Evolutionary conservation across 129 eudicot species (phyloP), one percentile per base, ranked within the genome.

Genomic region (Silybum marianum): DNA sequence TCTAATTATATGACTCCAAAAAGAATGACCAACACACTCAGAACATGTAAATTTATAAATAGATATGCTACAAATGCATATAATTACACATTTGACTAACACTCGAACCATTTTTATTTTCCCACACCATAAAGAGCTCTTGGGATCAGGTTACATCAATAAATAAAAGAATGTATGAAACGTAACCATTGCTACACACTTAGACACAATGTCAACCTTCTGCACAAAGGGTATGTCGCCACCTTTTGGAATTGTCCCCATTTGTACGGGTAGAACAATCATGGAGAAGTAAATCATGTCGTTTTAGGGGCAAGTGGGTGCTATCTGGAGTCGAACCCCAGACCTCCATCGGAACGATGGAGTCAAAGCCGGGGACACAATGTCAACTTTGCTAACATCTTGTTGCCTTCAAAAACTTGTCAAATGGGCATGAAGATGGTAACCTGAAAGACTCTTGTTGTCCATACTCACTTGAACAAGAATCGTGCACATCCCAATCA

Each of bases 401-500:
- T 24, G 97, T 80, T 40, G 92, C 88, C 80, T 87, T 88, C 76
- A 92, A 82, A 85, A 92, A 90, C 77, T 90, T 92, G 85, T 92
- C 94, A 46, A 90, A 92, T 12, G 97, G 94, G 85, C 93, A 88
- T 79, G 92, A 76, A 54, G 94, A 91, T 38, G 97, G 97, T 76
- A 92, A 78, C 81, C 88, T 82, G 78, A 92, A 92, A 16, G 91
- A 88, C 39, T 88, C 86, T 28, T 83, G 88, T 65, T 83, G 89
- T 23, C 71, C 86, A 28, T 75, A 83, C 81, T 90, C 88, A 16
- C 71, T 77, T 8, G 89, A 79, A 80, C 87, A 81, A 7, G 78
- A 24, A 51, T 79, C 75, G 62, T 24, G 42, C 66, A 51, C 80
- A 2, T 36, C 74, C 21, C 12, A 63, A 51, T 90, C 92, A 4